phyloP scores from a whole-genome alignment of 805 yeast species.

The Martiniozyma abietophila region DNA sequence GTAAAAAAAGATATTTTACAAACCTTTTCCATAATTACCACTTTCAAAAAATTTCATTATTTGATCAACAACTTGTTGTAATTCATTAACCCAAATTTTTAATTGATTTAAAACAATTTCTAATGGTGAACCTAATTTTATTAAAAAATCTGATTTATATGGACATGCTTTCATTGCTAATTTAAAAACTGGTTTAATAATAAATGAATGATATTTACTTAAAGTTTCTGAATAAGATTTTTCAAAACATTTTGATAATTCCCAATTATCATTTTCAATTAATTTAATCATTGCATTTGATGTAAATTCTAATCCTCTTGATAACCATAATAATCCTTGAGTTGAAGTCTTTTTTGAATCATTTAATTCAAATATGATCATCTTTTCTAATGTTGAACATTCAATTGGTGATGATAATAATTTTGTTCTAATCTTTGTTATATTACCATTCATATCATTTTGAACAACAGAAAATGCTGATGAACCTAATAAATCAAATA shows the following conservation, averaged over 20 bases:
- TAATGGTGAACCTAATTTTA: conserved; percentile 70
- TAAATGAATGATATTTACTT: conserved; percentile 70
- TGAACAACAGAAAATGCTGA: conserved; percentile 81
- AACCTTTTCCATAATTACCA: conserved; percentile 85
- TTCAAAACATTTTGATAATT: conserved; percentile 69
- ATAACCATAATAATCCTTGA: conserved; percentile 83
- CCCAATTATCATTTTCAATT: conserved; percentile 50
- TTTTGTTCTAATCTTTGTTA: conserved; percentile 61
- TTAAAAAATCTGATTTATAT: conserved; percentile 77
- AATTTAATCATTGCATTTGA: conserved; percentile 82
- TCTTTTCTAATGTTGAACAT: conserved; percentile 64
- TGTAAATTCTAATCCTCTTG: conserved; percentile 83
- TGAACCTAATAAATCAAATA: conserved; percentile 78
- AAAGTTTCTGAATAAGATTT: conserved; percentile 78
- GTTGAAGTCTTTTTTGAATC: conserved; percentile 66
- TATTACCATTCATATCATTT: conserved; percentile 81
- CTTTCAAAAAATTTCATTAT: conserved; percentile 66
- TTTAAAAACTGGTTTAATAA: conserved; percentile 80
- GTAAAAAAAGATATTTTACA: no score
- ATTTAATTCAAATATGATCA: conserved; percentile 63
- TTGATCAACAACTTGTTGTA: conserved; percentile 63
- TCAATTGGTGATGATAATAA: conserved; percentile 54
- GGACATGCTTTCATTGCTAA: conserved; percentile 95
- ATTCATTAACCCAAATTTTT: conserved; percentile 63
- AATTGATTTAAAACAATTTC: conserved; percentile 58